A percentile compares a stretch with the other conserved stretches of the same genome.
Evolutionary conservation across 106 monocot species (phyloP).

Genomic region (Allium cepa): DNA sequence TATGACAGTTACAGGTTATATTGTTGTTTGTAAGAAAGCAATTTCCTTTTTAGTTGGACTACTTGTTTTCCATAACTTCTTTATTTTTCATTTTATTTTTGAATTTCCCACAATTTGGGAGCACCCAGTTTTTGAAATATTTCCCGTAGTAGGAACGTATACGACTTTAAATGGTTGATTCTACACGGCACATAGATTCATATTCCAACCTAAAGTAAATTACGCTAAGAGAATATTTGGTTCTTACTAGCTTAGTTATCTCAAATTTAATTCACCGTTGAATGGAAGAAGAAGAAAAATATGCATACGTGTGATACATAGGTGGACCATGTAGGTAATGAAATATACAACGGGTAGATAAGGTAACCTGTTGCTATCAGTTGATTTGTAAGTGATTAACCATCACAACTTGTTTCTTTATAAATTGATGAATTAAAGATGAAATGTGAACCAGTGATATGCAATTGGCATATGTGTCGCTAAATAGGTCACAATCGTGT

Average conservation of each 20-base stretch:
- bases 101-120: not conserved
- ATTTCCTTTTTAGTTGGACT: not conserved
- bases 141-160: slow-evolving; percentile 2
- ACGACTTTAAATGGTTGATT: slow-evolving; percentile 3
- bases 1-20: not conserved
- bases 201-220: not conserved
- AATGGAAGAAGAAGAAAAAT: not conserved
- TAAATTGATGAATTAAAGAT: no score
- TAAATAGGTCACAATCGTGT: no score
- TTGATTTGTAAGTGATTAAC: not conserved
- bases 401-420: slow-evolving; percentile 1
- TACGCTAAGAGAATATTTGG: not conserved
- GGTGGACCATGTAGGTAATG: not conserved
- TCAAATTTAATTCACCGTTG: no score
- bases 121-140: not conserved
- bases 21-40: not conserved
- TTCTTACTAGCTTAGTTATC: no score
- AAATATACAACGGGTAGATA: not conserved
- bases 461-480: no score
- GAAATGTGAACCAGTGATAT: no score
- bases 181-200: not conserved
- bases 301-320: not conserved
- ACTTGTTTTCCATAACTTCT: not conserved
- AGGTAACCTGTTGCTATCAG: slow-evolving; percentile 7
- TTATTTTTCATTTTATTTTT: not conserved